A percentile compares a stretch with the other conserved stretches of the same genome.
Evolutionary conservation across 148 eudicot species (phyloP).

Genomic region (Vaccinium myrtillus): DNA sequence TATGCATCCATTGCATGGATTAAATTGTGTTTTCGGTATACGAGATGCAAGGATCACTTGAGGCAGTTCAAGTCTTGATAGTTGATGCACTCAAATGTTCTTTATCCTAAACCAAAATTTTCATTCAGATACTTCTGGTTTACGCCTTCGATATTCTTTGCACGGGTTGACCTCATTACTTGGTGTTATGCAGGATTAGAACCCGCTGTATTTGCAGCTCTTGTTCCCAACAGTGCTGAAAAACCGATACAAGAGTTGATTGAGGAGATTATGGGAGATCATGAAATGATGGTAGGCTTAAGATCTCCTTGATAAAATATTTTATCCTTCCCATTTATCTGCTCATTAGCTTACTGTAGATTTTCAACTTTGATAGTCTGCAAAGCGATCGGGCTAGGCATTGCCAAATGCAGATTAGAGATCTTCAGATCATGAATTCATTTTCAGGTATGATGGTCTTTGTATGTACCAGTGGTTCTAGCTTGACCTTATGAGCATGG

Average conservation of each 20-base stretch:
- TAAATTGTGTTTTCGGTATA: background rate
- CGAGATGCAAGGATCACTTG: background rate
- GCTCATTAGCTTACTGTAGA: background rate
- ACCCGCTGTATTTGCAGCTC: conserved; percentile 81
- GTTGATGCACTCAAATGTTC: background rate
- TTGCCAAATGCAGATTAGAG: no score
- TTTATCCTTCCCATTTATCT: background rate
- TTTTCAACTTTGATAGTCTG: no score
- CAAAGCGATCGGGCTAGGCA: no score
- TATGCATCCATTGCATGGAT: background rate
- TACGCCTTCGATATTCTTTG: background rate
- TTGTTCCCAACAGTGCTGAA: conserved; percentile 84
- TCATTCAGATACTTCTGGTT: background rate
- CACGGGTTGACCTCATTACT: background rate
- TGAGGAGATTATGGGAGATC: conserved; percentile 87
- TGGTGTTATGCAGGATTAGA: conserved; percentile 49
- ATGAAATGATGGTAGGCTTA: conserved; percentile 72
- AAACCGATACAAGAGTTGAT: conserved; percentile 66
- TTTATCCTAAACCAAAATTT: background rate
- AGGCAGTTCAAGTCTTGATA: background rate
- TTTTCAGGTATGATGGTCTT: no score
- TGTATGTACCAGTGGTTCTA: background rate
- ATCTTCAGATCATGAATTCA: no score
- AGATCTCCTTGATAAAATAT: background rate
- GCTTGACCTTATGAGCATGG: background rate